These are phyloP conservation scores for Salvia splendens DNA, from an alignment of 257 asterid genomes.

Conservation along the genomic window DNA sequence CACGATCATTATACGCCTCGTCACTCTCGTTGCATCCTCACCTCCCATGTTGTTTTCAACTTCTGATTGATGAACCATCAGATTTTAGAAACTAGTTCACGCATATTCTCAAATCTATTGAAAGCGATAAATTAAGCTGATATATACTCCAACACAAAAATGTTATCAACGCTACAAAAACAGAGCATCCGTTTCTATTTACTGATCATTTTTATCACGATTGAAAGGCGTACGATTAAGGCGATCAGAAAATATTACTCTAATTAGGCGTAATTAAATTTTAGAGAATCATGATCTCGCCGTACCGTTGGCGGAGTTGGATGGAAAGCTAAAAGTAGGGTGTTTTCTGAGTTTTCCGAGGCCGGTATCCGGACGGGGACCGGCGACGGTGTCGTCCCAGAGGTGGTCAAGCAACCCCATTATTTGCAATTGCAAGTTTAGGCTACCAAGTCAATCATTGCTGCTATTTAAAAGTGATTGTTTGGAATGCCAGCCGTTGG, in stretches of 20 bases:
- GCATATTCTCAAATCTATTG: not conserved
- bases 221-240: not conserved
- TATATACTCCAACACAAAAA: not conserved
- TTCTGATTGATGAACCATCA: conserved; percentile 40
- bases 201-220: not conserved
- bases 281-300: conserved; percentile 6
- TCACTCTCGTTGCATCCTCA: conserved; percentile 68
- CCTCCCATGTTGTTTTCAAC: conserved; percentile 41
- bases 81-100: not conserved
- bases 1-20: conserved; percentile 89
- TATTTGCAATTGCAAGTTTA: conserved; percentile 25
- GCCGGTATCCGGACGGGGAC: conserved; percentile 83
- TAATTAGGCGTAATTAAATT: not conserved
- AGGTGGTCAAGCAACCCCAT: conserved; percentile 91
- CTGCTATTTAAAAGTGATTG: conserved; percentile 48
- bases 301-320: conserved; percentile 82
- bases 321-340: conserved; percentile 56
- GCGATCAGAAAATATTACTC: not conserved
- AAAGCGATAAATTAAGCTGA: not conserved
- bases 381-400: conserved; percentile 94
- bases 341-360: conserved; percentile 81
- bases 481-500: conserved; percentile 42
- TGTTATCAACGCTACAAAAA: not conserved
- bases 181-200: not conserved
- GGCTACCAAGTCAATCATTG: not conserved